A percentile compares a stretch with the other conserved stretches of the same genome.
phyloP scores from a whole-genome alignment of 2,329 filamentous ascomycete genomes.

The Colletotrichum gigasporum region DNA sequence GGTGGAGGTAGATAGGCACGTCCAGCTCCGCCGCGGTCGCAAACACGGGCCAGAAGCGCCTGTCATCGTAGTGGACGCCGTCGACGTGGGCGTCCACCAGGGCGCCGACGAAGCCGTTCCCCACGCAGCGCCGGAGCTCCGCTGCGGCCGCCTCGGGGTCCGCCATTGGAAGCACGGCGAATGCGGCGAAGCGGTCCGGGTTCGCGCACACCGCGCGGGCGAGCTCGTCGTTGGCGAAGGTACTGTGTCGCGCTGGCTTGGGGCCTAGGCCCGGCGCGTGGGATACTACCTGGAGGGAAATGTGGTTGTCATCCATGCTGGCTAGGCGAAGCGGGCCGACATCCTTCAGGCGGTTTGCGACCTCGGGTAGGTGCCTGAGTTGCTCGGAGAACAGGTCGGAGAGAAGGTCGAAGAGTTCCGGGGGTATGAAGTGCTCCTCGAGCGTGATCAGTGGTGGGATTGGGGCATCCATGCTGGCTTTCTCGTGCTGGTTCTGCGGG shows the following conservation, averaged over 20 bases:
- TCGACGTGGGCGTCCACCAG: slow-evolving; percentile 69
- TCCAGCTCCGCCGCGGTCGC: slow-evolving; percentile 64
- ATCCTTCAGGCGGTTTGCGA: slow-evolving; percentile 37
- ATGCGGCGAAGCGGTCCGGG: not conserved
- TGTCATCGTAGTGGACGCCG: slow-evolving; percentile 65
- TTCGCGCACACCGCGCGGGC: slow-evolving; percentile 28
- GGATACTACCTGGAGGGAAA: slow-evolving; percentile 33
- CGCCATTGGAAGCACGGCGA: slow-evolving; percentile 52
- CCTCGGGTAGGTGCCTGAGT: slow-evolving; percentile 32
- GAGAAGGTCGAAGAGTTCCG: slow-evolving; percentile 28
- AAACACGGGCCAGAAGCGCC: slow-evolving; percentile 72
- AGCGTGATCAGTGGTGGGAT: slow-evolving; percentile 47
- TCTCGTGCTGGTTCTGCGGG: no score
- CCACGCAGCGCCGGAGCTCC: slow-evolving; percentile 63
- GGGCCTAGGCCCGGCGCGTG: slow-evolving; percentile 24
- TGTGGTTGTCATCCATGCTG: slow-evolving; percentile 37
- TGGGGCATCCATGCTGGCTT: no score
- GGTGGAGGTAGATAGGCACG: slow-evolving; percentile 72
- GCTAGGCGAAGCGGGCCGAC: slow-evolving; percentile 35
- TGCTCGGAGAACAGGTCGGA: slow-evolving; percentile 33
- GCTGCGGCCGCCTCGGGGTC: slow-evolving; percentile 57
- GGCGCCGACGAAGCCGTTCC: slow-evolving; percentile 69
- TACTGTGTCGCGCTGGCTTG: slow-evolving; percentile 32
- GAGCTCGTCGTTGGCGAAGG: slow-evolving; percentile 37
- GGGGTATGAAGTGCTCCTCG: slow-evolving; percentile 51